These are phyloP conservation scores for Saprolegnia parasitica DNA, from an alignment of 352 stramenopile species.

Conservation along the genomic window DNA sequence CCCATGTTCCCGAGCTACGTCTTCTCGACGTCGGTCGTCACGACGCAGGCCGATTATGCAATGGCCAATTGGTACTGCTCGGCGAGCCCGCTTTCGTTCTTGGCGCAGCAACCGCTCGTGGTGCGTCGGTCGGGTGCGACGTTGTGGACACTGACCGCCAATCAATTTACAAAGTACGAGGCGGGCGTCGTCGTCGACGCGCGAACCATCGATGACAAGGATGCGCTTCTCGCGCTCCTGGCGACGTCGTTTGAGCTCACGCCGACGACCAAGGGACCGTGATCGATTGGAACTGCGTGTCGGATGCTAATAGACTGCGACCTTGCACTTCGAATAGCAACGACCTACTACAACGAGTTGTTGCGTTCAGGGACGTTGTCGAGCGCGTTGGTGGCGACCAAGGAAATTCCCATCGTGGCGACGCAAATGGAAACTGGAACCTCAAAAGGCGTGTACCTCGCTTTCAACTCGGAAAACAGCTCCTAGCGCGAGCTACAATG, in stretches of 20 bases:
- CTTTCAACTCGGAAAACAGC: no score
- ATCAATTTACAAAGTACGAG: not conserved
- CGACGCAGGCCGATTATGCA: slow-evolving; percentile 15
- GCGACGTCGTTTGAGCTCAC: not conserved
- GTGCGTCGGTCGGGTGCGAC: not conserved
- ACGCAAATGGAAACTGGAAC: no score
- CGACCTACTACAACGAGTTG: no score
- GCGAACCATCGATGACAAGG: not conserved
- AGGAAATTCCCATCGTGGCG: no score
- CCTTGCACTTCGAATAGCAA: no score
- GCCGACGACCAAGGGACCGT: not conserved
- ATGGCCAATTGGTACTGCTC: slow-evolving; percentile 28
- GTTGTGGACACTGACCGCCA: not conserved
- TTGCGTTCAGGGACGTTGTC: no score
- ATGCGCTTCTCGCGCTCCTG: not conserved
- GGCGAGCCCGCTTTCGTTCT: not conserved
- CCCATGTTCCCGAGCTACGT: slow-evolving; percentile 19
- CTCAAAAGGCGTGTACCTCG: no score
- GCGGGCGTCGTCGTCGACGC: not conserved
- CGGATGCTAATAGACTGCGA: no score
- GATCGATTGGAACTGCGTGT: no score
- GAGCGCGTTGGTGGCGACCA: no score
- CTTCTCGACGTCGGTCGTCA: slow-evolving; percentile 2
- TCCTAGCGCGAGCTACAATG: no score
- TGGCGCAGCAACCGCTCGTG: not conserved